Conservation (phyloP, 306 rosid species). For the Castanopsis chinensis region DNA sequence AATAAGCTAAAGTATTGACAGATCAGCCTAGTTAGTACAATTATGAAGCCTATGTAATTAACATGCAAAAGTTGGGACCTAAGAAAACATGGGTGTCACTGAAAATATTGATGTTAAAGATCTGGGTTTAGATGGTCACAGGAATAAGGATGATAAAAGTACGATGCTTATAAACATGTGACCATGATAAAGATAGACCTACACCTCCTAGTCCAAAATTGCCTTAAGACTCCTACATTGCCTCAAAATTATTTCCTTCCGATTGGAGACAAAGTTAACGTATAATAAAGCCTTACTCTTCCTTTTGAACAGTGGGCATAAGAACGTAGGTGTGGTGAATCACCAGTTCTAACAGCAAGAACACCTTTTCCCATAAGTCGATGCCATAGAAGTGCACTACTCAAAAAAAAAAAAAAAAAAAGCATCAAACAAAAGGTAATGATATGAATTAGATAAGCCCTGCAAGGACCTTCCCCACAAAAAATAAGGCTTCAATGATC, state of each 20-base stretch:
- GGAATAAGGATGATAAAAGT: not conserved
- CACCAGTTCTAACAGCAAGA: constrained; percentile 45
- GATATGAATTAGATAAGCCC: constrained; percentile 13
- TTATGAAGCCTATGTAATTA: not conserved
- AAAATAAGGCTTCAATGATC: constrained; percentile 5
- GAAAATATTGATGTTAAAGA: not conserved
- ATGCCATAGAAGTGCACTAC: constrained; percentile 92
- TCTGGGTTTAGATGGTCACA: not conserved
- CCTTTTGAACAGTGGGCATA: constrained; percentile 92
- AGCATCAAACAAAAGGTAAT: constrained; percentile 10
- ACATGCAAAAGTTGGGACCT: not conserved
- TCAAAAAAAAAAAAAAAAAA: constrained; percentile 35
- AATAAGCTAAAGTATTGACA: not conserved
- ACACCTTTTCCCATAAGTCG: constrained; percentile 83
- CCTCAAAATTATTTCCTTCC: not conserved
- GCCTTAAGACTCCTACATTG: not conserved
- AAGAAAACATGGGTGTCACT: not conserved
- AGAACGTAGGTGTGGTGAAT: constrained; percentile 61
- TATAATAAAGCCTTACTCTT: constrained; percentile 53
- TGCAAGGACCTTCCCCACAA: not conserved
- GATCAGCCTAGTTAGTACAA: not conserved
- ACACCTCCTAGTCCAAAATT: not conserved
- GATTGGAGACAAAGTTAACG: constrained; percentile 3
- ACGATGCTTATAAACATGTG: not conserved
- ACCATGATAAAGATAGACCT: not conserved